These are phyloP conservation scores for Rhodotorula diobovata DNA, from an alignment of 768 basidiomycete genomes.

Conservation along the genomic window DNA sequence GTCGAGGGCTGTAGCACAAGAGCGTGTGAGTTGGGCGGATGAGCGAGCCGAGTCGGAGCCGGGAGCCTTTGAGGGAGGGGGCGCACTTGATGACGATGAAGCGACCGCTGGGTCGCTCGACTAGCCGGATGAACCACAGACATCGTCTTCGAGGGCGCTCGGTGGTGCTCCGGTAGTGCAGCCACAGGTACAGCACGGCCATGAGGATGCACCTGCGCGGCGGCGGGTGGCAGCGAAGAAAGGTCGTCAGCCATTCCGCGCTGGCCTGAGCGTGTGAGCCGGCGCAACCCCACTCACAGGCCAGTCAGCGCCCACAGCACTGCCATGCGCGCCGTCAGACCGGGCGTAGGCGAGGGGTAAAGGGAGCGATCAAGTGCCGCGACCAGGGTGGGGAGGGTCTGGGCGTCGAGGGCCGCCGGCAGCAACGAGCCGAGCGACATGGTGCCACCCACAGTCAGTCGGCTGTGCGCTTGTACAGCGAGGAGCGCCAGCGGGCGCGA, in stretches of 20 bases:
- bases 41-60: too few species aligned
- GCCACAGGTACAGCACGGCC: not conserved
- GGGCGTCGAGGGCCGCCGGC: not conserved
- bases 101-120: conserved; percentile 4
- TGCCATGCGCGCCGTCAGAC: not conserved
- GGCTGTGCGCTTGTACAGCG: too few species aligned
- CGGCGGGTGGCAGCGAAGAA: too few species aligned
- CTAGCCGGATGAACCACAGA: not conserved
- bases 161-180: not conserved
- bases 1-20: not conserved
- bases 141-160: not conserved
- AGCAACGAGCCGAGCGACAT: too few species aligned
- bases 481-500: too few species aligned
- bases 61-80: too few species aligned
- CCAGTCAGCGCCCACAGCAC: not conserved
- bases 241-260: not conserved
- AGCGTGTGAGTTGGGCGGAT: fast-evolving
- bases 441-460: too few species aligned
- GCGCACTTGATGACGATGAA: conserved; percentile 9
- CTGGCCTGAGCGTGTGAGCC: not conserved
- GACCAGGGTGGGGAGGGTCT: not conserved
- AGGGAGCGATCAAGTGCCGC: not conserved
- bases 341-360: not conserved
- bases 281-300: not conserved
- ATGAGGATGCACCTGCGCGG: not conserved